Percentiles rank a stretch among this genome's conserved stretches.
phyloP scores from a whole-genome alignment of 352 stramenopile species.

The Pythium brachiatum region DNA sequence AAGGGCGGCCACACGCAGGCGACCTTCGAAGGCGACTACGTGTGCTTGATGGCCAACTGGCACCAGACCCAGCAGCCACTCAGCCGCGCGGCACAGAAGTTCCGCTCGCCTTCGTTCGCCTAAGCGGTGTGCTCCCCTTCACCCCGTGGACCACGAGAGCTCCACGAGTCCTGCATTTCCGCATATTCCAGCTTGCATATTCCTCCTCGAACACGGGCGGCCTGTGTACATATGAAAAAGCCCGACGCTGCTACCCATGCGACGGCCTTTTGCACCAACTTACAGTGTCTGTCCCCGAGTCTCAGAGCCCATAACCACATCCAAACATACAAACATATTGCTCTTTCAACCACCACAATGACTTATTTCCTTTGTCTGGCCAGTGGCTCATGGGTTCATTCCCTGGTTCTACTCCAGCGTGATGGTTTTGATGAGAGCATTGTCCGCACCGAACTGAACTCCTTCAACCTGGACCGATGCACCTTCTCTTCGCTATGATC shows the following conservation, averaged over 20 bases:
- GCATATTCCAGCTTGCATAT: background rate
- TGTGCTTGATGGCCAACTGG: conserved; percentile 85
- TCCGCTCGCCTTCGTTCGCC: conserved; percentile 74
- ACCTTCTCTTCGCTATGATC: too few relatives aligned
- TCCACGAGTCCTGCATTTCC: background rate
- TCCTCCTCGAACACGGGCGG: background rate
- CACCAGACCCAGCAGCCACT: conserved; percentile 40
- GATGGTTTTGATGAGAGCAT: too few relatives aligned
- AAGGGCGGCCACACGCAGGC: conserved; percentile 80
- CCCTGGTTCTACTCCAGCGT: too few relatives aligned
- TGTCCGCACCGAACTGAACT: too few relatives aligned
- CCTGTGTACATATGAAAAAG: background rate
- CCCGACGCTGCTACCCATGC: background rate
- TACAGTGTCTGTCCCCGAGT: background rate
- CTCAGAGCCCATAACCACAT: background rate
- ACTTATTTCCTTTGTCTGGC: background rate
- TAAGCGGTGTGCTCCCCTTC: conserved; percentile 23
- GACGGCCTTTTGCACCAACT: background rate
- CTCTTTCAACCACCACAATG: background rate
- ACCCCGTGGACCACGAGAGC: background rate
- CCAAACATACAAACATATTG: conserved; percentile 1
- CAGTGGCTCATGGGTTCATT: too few relatives aligned
- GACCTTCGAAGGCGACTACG: conserved; percentile 83
- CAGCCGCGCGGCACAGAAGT: conserved; percentile 57
- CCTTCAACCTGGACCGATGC: too few relatives aligned